phyloP scores from a whole-genome alignment of 306 rosid genomes.

The Castanopsis chinensis region DNA sequence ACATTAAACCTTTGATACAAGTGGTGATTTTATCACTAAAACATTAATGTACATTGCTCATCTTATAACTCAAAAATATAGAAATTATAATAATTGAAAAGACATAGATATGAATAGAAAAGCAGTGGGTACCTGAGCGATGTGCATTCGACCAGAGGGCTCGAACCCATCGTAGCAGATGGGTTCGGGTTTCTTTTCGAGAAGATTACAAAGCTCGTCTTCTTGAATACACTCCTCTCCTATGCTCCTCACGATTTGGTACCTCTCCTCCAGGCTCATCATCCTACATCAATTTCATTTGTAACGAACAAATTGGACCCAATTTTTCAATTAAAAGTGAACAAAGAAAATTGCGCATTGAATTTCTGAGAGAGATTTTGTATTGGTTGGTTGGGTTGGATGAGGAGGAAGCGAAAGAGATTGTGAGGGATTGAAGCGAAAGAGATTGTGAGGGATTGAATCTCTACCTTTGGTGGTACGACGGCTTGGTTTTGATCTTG shows the following conservation, averaged over 20 bases:
- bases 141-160: slow-evolving; percentile 95
- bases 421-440: slow-evolving; percentile 35
- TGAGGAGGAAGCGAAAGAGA: slow-evolving; percentile 22
- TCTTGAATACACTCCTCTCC: slow-evolving; percentile 93
- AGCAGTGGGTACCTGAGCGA: slow-evolving; percentile 65
- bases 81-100: too few species aligned
- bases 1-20: too few species aligned
- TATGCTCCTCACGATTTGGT: slow-evolving; percentile 53
- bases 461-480: slow-evolving; percentile 17
- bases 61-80: too few species aligned
- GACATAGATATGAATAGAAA: background rate
- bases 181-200: slow-evolving; percentile 66
- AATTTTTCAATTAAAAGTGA: background rate
- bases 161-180: slow-evolving; percentile 89
- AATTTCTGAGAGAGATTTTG: background rate
- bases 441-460: slow-evolving; percentile 44
- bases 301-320: background rate
- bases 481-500: background rate
- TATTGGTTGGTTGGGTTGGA: slow-evolving; percentile 37
- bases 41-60: too few species aligned
- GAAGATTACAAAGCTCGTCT: slow-evolving; percentile 68
- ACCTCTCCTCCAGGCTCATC: slow-evolving; percentile 54
- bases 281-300: slow-evolving; percentile 13
- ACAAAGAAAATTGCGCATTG: background rate
- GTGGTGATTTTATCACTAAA: too few species aligned